phyloP scores from a whole-genome alignment of 306 rosid genomes.

The Cucurbita argyrosperma region DNA sequence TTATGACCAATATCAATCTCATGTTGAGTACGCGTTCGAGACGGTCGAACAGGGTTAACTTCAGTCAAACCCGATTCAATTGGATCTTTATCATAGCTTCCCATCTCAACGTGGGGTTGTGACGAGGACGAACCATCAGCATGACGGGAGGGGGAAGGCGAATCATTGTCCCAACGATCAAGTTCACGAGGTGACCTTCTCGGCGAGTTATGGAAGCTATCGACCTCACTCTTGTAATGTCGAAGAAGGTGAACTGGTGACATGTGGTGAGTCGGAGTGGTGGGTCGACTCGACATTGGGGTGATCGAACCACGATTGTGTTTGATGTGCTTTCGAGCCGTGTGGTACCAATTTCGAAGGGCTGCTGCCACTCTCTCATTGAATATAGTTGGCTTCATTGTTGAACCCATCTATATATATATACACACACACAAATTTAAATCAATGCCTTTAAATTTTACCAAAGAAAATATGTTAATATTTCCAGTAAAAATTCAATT shows the following conservation, averaged over 20 bases:
- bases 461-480: neutral
- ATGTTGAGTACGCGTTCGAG: neutral
- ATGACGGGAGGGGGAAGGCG: slow-evolving; percentile 15
- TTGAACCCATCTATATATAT: slow-evolving; percentile 58
- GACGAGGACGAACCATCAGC: slow-evolving; percentile 13
- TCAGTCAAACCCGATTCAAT: neutral
- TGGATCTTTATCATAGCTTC: slow-evolving; percentile 4
- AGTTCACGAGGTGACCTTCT: slow-evolving; percentile 12
- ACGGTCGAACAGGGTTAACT: neutral
- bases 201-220: slow-evolving; percentile 36
- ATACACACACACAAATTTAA: neutral
- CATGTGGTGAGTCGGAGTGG: slow-evolving; percentile 32
- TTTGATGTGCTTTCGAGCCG: slow-evolving; percentile 44
- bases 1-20: slow-evolving; percentile 17
- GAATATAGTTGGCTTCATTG: slow-evolving; percentile 71
- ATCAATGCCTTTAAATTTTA: neutral
- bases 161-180: slow-evolving; percentile 20
- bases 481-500: too few species aligned
- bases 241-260: slow-evolving; percentile 55
- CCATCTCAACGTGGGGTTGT: slow-evolving; percentile 19
- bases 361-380: slow-evolving; percentile 63
- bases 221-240: slow-evolving; percentile 27
- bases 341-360: slow-evolving; percentile 57
- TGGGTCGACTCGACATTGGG: slow-evolving; percentile 36
- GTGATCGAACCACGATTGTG: slow-evolving; percentile 34